Conservation (phyloP, 371 early-diverging fungal species). For the Nematocida sp. region DNA sequence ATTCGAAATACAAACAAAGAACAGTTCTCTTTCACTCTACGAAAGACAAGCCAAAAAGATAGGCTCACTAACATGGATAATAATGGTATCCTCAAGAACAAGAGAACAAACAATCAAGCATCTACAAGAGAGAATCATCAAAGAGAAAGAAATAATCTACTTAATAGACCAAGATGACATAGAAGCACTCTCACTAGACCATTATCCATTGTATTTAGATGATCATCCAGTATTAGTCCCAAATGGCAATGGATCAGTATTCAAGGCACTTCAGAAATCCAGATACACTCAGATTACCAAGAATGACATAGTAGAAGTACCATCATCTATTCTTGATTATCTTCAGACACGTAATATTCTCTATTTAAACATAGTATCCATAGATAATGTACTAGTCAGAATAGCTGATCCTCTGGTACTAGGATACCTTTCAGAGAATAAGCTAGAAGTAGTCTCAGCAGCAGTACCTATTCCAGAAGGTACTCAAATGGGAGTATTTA, state of each 20-base stretch:
- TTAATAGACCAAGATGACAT: conserved; percentile 58
- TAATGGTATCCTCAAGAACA: conserved; percentile 61
- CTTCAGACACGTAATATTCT: conserved; percentile 2
- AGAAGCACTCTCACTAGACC: conserved; percentile 41
- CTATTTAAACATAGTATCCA: conserved; percentile 59
- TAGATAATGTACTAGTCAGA: conserved; percentile 63
- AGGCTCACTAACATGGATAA: conserved; percentile 48
- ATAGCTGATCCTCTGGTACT: conserved; percentile 59
- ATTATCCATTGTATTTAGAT: not conserved
- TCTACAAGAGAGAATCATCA: conserved; percentile 35
- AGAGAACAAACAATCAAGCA: conserved; percentile 52
- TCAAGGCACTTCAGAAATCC: conserved; percentile 51
- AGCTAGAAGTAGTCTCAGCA: conserved; percentile 57
- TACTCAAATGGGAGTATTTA: conserved; percentile 46
- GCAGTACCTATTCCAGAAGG: conserved; percentile 54
- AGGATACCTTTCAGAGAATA: conserved; percentile 43
- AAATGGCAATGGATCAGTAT: conserved; percentile 63
- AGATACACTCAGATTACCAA: conserved; percentile 4
- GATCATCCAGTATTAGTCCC: conserved; percentile 44
- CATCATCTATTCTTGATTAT: not conserved
- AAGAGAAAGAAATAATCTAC: conserved; percentile 45
- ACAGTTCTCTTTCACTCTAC: conserved; percentile 45
- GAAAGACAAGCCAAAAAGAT: conserved; percentile 45
- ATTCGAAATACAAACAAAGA: conserved; percentile 51
- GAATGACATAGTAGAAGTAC: not conserved